Base-by-base conservation (phyloP, 306 rosid species). In the Lithocarpus polystachyus region DNA sequence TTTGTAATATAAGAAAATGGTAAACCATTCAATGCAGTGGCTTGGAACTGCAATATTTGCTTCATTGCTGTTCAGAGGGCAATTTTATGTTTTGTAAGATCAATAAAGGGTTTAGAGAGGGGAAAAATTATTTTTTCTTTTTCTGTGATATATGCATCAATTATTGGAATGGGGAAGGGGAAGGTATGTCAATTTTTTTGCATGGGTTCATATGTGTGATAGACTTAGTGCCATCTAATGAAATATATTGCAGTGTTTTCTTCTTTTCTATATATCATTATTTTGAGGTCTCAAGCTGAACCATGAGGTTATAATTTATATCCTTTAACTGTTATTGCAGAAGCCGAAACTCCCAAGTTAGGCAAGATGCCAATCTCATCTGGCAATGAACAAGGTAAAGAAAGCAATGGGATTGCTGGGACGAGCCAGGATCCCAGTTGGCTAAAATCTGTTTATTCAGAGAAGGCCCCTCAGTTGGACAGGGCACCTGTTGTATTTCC, bases 341-440 rank as follows among this genome's bases (percentile, higher is more conserved):
- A 89, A 74, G 84, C 83, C 15, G 97, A 88, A 82, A 83, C 93
- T 82, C 87, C 95, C 80, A 95, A 92, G 89, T 74, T 80, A 68
- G 70, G 87, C 80, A 72, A 76, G 82, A 33, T 86, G 43, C 72
- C 88, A 3, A 74, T 73, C 77, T 76, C 88, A 65, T 77, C 92
- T 5, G 89, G 78, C 45, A 91, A 89, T 89, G 97, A 91, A 72
- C 88, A 78, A 59, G 75, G 79, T 56, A 91, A 91, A 83, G 88
- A 65, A 75, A 90, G 71, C 90, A 86, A 78, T 53, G 92, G 88
- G 51, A 81, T 86, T 62, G 90, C 87, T 23, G 97, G 93, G 82
- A 87, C 98, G 20, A 90, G 92, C 89, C 97, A 85, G 74, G 99
- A 91, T 79, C 85, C 94, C 29, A 22, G 90, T 17, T 91, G 97